Evolutionary conservation across 495 filamentous ascomycete species (phyloP).

Genomic region (Tuber umbilicatum): DNA sequence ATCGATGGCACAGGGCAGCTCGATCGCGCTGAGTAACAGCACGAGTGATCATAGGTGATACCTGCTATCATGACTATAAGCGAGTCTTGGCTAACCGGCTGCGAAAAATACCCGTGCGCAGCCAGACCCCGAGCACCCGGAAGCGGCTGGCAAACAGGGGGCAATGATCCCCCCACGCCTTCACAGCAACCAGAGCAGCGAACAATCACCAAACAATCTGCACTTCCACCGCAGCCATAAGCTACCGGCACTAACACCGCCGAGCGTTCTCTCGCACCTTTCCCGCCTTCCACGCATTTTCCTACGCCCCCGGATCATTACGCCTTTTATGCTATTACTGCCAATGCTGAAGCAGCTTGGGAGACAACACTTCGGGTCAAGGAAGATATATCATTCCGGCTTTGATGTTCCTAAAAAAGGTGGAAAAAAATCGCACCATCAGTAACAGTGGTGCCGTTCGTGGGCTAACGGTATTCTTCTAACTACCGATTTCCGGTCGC

Average conservation of each 20-base stretch:
- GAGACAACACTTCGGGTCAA: not conserved
- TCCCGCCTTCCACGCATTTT: not conserved
- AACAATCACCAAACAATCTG: not conserved
- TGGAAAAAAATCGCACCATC: not conserved
- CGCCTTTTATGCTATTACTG: not conserved
- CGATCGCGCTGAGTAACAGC: too few species aligned
- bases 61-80: too few species aligned
- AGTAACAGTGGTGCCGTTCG: not conserved
- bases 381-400: not conserved
- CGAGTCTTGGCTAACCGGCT: too few species aligned
- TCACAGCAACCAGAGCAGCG: not conserved
- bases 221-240: not conserved
- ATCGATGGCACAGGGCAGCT: too few species aligned
- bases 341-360: not conserved
- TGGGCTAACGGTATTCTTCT: not conserved
- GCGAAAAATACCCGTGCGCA: too few species aligned
- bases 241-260: not conserved
- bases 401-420: not conserved
- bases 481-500: not conserved
- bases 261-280: not conserved
- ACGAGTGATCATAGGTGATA: not conserved
- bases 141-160: too few species aligned
- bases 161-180: too few species aligned
- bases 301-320: not conserved
- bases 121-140: too few species aligned